Evolutionary conservation across 177 flowering plant genomes (phyloP).

Genomic region (Vitis hybrid): DNA sequence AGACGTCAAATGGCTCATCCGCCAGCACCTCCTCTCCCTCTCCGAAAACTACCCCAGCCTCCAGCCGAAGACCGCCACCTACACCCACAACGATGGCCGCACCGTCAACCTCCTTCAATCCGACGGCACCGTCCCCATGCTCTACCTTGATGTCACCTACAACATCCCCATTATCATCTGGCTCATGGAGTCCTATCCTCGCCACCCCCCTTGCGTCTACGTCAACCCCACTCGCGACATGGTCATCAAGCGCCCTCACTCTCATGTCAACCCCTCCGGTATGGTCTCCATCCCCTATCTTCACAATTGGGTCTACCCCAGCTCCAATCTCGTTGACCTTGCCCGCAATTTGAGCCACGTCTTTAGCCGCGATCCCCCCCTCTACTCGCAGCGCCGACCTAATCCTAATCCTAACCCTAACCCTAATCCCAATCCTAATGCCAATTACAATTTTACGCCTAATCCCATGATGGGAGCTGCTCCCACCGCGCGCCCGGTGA

Average conservation of each 20-base stretch:
- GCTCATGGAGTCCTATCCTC: conserved; percentile 78
- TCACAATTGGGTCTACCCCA: conserved; percentile 72
- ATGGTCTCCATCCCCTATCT: conserved; percentile 60
- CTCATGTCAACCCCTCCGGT: conserved; percentile 65
- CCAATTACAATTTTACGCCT: conserved; percentile 16
- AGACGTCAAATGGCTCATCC: conserved; percentile 72
- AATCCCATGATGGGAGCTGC: background rate
- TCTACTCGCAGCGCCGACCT: conserved; percentile 61
- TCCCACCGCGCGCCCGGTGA: conserved; percentile 18
- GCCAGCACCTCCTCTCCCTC: conserved; percentile 64
- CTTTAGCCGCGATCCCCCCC: conserved; percentile 67
- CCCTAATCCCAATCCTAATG: conserved; percentile 29
- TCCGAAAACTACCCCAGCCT: conserved; percentile 46
- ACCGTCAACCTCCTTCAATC: conserved; percentile 72
- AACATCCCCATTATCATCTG: conserved; percentile 72
- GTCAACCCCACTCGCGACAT: conserved; percentile 75
- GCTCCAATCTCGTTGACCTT: conserved; percentile 63
- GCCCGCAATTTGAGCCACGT: conserved; percentile 29
- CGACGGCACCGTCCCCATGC: conserved; percentile 72
- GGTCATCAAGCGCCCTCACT: conserved; percentile 74
- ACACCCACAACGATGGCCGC: conserved; percentile 81
- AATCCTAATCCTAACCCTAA: conserved; percentile 22
- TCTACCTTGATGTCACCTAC: conserved; percentile 57
- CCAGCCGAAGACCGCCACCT: conserved; percentile 59
- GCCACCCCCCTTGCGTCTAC: conserved; percentile 66